phyloP scores from a whole-genome alignment of 2,329 filamentous ascomycete species.

The Calonectria fujianensis region DNA sequence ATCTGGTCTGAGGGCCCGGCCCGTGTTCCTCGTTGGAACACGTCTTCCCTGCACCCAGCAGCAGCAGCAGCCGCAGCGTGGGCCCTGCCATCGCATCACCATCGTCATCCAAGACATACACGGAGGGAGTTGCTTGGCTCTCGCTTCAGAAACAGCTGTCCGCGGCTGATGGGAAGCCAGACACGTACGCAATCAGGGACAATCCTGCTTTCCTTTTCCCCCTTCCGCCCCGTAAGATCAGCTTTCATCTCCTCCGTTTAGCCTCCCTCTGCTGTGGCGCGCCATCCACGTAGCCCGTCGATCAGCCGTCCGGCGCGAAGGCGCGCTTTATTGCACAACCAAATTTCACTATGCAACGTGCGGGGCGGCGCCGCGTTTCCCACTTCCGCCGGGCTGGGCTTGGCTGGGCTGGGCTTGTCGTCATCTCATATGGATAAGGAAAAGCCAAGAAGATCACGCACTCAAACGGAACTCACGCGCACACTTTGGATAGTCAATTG shows the following conservation, averaged over 20 bases:
- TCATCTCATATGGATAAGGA: neutral
- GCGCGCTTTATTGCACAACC: slow-evolving; percentile 3
- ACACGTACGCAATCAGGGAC: neutral
- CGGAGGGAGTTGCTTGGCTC: slow-evolving; percentile 3
- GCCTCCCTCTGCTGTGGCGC: slow-evolving; percentile 17
- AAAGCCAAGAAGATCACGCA: neutral
- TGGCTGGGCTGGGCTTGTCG: neutral
- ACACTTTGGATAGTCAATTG: neutral
- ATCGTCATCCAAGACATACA: slow-evolving; percentile 17
- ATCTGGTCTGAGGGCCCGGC: slow-evolving; percentile 2
- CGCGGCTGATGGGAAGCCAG: neutral
- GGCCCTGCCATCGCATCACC: neutral
- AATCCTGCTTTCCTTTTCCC: neutral
- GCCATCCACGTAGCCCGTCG: slow-evolving; percentile 24
- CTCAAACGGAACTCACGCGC: neutral
- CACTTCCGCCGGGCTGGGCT: neutral
- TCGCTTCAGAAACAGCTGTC: slow-evolving; percentile 5
- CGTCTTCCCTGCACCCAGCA: neutral
- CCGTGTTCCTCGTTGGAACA: slow-evolving; percentile 14
- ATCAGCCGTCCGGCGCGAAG: slow-evolving; percentile 25
- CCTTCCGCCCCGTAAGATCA: slow-evolving; percentile 6
- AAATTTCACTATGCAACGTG: slow-evolving; percentile 30
- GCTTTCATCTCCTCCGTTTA: slow-evolving; percentile 14
- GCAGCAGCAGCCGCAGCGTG: neutral
- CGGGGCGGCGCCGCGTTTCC: neutral